Conservation (phyloP, 495 filamentous ascomycete species). For the Lepidopterella palustris region DNA sequence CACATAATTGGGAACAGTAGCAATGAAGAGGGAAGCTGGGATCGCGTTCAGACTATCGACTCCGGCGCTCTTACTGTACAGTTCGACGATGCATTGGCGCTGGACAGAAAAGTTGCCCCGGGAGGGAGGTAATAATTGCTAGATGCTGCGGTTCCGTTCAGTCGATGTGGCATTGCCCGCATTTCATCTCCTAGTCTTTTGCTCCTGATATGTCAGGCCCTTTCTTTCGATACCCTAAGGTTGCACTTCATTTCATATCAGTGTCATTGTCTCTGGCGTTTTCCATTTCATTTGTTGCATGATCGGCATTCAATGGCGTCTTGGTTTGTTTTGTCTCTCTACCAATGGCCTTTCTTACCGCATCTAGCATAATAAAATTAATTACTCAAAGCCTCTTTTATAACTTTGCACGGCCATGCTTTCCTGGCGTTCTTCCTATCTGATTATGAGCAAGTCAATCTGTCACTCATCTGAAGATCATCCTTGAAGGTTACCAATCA, state of each 20-base stretch:
- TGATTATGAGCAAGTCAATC: too few relatives aligned
- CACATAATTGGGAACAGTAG: conserved; percentile 14
- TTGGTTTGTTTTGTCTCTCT: background rate
- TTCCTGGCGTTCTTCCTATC: too few relatives aligned
- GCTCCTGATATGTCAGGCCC: background rate
- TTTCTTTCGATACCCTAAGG: conserved; percentile 1
- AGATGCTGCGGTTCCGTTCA: background rate
- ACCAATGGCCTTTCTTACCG: background rate
- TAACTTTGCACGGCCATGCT: too few relatives aligned
- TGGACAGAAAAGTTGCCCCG: conserved; percentile 4
- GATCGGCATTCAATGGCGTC: background rate
- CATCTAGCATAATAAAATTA: too few relatives aligned
- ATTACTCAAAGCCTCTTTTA: too few relatives aligned
- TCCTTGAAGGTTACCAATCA: too few relatives aligned
- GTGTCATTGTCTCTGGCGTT: background rate
- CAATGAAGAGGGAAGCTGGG: conserved; percentile 22
- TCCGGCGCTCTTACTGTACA: conserved; percentile 24
- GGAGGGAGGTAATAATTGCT: conserved; percentile 1
- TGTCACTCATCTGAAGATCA: too few relatives aligned
- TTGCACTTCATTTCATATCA: background rate
- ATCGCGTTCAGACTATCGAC: conserved; percentile 21
- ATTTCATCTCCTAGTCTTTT: conserved; percentile 1
- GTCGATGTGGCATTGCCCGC: background rate
- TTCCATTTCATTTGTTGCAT: background rate
- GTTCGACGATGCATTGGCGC: conserved; percentile 17